These are phyloP conservation scores for Myxozyma nipponensis DNA, from an alignment of 805 yeast species.

Conservation along the genomic window DNA sequence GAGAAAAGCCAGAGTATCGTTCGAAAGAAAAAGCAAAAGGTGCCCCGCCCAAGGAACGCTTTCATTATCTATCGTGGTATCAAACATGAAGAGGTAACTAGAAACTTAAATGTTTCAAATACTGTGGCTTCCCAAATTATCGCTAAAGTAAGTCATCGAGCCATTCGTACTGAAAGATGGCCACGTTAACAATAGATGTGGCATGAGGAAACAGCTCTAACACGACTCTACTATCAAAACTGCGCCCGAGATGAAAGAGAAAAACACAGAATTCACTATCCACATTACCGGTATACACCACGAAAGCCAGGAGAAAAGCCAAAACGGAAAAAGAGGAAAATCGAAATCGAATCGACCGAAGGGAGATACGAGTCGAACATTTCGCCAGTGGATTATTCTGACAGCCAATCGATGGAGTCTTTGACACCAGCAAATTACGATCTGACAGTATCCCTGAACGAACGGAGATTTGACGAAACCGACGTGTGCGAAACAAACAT, in stretches of 20 bases:
- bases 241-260: constrained; percentile 10
- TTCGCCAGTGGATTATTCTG: no score
- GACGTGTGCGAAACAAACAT: no score
- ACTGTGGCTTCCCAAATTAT: constrained; percentile 14
- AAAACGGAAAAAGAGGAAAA: constrained; percentile 2
- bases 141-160: constrained; percentile 11
- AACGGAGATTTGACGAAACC: no score
- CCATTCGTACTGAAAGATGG: not conserved
- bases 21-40: not conserved
- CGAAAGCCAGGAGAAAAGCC: constrained; percentile 11
- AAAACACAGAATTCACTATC: constrained; percentile 8
- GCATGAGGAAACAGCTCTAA: constrained; percentile 11
- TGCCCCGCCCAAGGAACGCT: constrained; percentile 21
- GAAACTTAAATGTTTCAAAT: constrained; percentile 11
- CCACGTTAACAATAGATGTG: constrained; percentile 11
- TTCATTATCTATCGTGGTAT: constrained; percentile 17
- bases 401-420: no score
- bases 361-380: no score
- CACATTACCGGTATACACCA: constrained; percentile 14
- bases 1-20: no score
- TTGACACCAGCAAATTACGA: no score
- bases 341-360: no score
- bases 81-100: constrained; percentile 18
- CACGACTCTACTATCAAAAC: constrained; percentile 9
- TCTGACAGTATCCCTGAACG: no score